phyloP scores from a whole-genome alignment of 2,329 filamentous ascomycete genomes.

The Fusarium armeniacum region DNA sequence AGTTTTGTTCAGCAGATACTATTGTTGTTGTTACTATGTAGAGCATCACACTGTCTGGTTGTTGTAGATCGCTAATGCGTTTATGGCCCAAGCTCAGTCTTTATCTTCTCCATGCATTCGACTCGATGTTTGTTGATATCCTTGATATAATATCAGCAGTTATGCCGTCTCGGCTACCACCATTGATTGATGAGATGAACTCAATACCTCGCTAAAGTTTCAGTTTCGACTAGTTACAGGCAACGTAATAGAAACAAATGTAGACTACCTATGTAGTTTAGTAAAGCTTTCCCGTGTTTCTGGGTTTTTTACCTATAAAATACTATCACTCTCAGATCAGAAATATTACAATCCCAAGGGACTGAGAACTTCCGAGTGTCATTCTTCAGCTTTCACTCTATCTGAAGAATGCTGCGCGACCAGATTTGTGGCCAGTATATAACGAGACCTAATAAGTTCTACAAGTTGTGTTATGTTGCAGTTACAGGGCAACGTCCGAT shows the following conservation, averaged over 20 bases:
- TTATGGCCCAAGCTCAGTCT: not conserved
- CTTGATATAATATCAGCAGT: slow-evolving; percentile 2
- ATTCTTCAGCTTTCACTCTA: not conserved
- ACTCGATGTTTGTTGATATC: not conserved
- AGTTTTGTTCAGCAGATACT: not conserved
- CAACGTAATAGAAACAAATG: not conserved
- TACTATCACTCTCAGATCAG: not conserved
- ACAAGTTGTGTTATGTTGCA: not conserved
- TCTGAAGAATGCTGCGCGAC: not conserved
- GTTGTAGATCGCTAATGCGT: not conserved
- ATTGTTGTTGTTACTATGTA: not conserved
- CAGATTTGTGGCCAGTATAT: too few relatives aligned
- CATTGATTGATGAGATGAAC: slow-evolving; percentile 2
- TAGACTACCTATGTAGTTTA: not conserved
- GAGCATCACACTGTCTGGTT: not conserved
- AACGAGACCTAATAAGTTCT: not conserved
- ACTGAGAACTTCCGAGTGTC: not conserved
- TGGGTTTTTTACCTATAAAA: not conserved
- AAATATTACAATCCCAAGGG: not conserved
- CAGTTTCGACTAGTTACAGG: not conserved
- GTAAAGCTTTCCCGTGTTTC: not conserved
- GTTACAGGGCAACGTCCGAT: not conserved
- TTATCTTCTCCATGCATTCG: not conserved
- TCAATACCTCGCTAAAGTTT: not conserved
- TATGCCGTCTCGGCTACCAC: not conserved